These are phyloP conservation scores for Nothophytophthora sp. DNA, from an alignment of 352 stramenopile species.

Conservation along the genomic window DNA sequence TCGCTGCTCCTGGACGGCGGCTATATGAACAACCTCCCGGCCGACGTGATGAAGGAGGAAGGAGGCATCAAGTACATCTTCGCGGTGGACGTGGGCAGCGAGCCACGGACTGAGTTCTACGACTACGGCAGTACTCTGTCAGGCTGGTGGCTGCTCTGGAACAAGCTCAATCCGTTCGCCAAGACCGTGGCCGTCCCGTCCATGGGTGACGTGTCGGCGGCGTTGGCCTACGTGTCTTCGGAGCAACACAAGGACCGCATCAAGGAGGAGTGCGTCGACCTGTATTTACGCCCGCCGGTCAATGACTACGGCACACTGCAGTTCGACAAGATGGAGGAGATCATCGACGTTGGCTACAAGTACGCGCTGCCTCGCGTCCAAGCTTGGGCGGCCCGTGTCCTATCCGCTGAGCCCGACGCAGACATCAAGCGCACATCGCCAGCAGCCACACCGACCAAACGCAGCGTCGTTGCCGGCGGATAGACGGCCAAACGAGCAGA, in stretches of 20 bases:
- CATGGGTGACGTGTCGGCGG: slow-evolving; percentile 91
- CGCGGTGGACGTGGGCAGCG: slow-evolving; percentile 89
- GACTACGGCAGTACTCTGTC: slow-evolving; percentile 81
- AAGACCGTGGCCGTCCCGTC: slow-evolving; percentile 89
- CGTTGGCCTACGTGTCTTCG: slow-evolving; percentile 88
- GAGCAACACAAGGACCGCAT: slow-evolving; percentile 89
- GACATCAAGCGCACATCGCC: slow-evolving; percentile 52
- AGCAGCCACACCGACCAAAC: slow-evolving; percentile 13
- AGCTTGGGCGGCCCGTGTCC: slow-evolving; percentile 54
- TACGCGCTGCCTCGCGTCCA: slow-evolving; percentile 76
- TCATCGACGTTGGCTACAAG: slow-evolving; percentile 85
- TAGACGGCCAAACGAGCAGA: slow-evolving; percentile 6
- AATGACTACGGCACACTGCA: slow-evolving; percentile 91
- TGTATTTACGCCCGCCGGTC: slow-evolving; percentile 91
- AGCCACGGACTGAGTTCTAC: slow-evolving; percentile 74
- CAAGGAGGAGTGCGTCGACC: slow-evolving; percentile 82
- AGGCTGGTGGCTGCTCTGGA: slow-evolving; percentile 92
- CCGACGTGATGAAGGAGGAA: slow-evolving; percentile 91
- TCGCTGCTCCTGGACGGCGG: slow-evolving; percentile 90
- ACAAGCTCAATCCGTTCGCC: slow-evolving; percentile 90
- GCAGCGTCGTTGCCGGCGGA: slow-evolving; percentile 16
- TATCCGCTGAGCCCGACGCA: slow-evolving; percentile 58
- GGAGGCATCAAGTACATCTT: slow-evolving; percentile 90
- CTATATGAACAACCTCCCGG: slow-evolving; percentile 95
- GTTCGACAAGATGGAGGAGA: slow-evolving; percentile 93